A percentile compares a stretch with the other conserved stretches of the same genome.
phyloP scores from a whole-genome alignment of 805 yeast genomes.

The Clavispora carvajalis region DNA sequence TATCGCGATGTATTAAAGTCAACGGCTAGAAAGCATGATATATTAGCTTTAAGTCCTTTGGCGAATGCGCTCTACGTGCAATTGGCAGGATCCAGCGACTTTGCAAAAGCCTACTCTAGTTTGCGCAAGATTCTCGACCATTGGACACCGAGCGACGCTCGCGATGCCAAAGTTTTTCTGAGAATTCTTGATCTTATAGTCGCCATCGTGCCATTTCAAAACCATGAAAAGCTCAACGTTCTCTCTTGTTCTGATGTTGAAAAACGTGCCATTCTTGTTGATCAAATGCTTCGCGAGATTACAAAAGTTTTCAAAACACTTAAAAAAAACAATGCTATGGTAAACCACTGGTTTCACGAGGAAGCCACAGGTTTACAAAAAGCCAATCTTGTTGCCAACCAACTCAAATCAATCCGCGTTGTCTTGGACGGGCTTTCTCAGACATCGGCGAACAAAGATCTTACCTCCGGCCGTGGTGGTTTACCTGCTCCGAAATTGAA shows the following conservation, averaged over 20 bases:
- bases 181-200: slow-evolving; percentile 41
- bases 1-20: slow-evolving; percentile 30
- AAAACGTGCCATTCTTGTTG: slow-evolving; percentile 30
- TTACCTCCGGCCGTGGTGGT: too few relatives aligned
- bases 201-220: slow-evolving; percentile 49
- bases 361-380: slow-evolving; percentile 48
- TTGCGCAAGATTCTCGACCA: slow-evolving; percentile 25
- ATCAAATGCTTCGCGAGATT: slow-evolving; percentile 29
- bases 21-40: slow-evolving; percentile 16
- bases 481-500: too few relatives aligned
- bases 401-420: slow-evolving; percentile 45
- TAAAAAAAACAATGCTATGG: slow-evolving; percentile 26
- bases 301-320: slow-evolving; percentile 32
- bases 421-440: slow-evolving; percentile 40
- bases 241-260: slow-evolving; percentile 27
- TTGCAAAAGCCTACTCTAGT: slow-evolving; percentile 39
- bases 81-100: slow-evolving; percentile 44
- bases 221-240: slow-evolving; percentile 35
- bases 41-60: slow-evolving; percentile 53
- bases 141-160: slow-evolving; percentile 1
- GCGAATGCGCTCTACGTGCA: slow-evolving; percentile 55
- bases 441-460: slow-evolving; percentile 3
- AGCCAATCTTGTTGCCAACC: slow-evolving; percentile 51
- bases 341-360: slow-evolving; percentile 43
- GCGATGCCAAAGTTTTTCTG: slow-evolving; percentile 14